Percentiles rank a stretch among this genome's conserved stretches.
phyloP scores from a whole-genome alignment of 2,329 filamentous ascomycete species.

The Microsporum canis region DNA sequence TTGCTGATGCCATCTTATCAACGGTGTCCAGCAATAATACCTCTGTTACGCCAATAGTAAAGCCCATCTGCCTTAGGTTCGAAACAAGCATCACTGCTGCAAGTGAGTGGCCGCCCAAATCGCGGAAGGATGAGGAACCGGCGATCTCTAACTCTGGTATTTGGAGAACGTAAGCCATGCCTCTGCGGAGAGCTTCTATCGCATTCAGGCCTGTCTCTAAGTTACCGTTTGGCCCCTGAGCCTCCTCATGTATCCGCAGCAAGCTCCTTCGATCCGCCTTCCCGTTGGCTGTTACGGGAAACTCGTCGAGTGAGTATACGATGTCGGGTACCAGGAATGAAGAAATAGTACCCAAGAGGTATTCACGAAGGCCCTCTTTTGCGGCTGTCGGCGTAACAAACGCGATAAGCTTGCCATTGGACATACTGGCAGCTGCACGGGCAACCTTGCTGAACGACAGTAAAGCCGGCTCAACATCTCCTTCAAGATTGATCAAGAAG shows the following conservation, averaged over 20 bases:
- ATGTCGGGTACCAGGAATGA: slow-evolving; percentile 1
- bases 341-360: slow-evolving; percentile 15
- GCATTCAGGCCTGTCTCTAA: neutral
- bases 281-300: neutral
- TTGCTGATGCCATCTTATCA: neutral
- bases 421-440: slow-evolving; percentile 13
- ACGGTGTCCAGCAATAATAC: neutral
- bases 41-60: neutral
- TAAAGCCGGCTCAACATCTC: slow-evolving; percentile 22
- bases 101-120: slow-evolving; percentile 1
- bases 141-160: neutral
- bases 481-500: slow-evolving; percentile 28
- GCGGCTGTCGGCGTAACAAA: slow-evolving; percentile 51
- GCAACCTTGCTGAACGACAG: slow-evolving; percentile 11
- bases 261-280: neutral
- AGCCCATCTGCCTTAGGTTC: neutral
- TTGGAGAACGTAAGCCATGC: neutral
- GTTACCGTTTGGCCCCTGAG: neutral
- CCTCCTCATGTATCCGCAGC: neutral
- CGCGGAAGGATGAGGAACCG: neutral
- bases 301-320: neutral
- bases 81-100: neutral
- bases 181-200: neutral
- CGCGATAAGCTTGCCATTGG: neutral
- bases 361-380: slow-evolving; percentile 82